Conservation (phyloP, 495 filamentous ascomycete species). For the Xanthoparmelia taractica region DNA sequence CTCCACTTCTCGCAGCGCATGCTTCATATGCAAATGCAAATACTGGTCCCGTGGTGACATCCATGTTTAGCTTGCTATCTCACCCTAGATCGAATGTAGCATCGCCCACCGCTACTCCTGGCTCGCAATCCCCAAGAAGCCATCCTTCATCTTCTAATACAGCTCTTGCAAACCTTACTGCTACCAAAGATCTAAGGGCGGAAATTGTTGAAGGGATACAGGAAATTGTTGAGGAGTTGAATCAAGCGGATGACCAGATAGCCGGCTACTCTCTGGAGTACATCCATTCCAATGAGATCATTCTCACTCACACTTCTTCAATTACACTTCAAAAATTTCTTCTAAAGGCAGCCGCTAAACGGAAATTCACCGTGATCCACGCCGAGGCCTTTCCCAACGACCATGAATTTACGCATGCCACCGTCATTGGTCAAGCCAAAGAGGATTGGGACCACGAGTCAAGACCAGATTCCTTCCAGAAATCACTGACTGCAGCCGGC, state of each 20-base stretch:
- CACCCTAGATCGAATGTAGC: slow-evolving; percentile 40
- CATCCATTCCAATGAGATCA: slow-evolving; percentile 83
- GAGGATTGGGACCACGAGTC: slow-evolving; percentile 41
- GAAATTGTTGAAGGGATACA: slow-evolving; percentile 82
- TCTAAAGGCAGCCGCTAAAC: slow-evolving; percentile 70
- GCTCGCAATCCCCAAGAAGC: slow-evolving; percentile 37
- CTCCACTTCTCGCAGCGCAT: slow-evolving; percentile 41
- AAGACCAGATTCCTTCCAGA: slow-evolving; percentile 54
- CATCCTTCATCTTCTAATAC: slow-evolving; percentile 22
- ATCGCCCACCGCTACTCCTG: slow-evolving; percentile 40
- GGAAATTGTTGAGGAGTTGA: slow-evolving; percentile 87
- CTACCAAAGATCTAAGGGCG: slow-evolving; percentile 59
- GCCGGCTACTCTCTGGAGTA: slow-evolving; percentile 77
- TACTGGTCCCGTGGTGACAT: slow-evolving; percentile 41
- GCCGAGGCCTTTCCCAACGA: slow-evolving; percentile 66
- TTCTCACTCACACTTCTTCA: slow-evolving; percentile 75
- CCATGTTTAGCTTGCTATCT: slow-evolving; percentile 80
- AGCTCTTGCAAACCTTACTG: slow-evolving; percentile 17
- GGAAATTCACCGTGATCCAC: slow-evolving; percentile 81
- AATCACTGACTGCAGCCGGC: slow-evolving; percentile 65
- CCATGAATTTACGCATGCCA: slow-evolving; percentile 51
- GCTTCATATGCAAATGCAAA: slow-evolving; percentile 47
- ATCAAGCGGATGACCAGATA: slow-evolving; percentile 82
- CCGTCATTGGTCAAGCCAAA: slow-evolving; percentile 44
- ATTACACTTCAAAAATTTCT: slow-evolving; percentile 80